phyloP scores from a whole-genome alignment of 805 yeast genomes.

The Yarrowia sp. region DNA sequence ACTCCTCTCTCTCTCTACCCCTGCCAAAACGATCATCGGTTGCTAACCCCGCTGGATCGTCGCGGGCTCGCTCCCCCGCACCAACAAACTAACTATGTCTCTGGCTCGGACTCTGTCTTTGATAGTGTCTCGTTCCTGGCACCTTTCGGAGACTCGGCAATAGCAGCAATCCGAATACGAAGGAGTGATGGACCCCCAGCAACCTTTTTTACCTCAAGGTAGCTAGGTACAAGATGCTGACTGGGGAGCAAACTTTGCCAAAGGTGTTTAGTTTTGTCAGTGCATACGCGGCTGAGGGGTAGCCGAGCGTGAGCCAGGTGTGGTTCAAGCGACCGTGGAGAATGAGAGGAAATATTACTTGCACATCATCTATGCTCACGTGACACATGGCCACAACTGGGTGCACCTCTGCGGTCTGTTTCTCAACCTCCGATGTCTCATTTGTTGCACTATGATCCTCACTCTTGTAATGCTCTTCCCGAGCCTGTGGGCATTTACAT shows the following conservation, averaged over 20 bases:
- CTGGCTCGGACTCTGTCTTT: not conserved
- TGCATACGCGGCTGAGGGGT: too few species aligned
- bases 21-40: not conserved
- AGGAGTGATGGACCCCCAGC: not conserved
- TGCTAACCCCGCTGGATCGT: not conserved
- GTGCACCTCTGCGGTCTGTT: too few species aligned
- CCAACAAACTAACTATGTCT: not conserved
- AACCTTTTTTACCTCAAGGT: not conserved
- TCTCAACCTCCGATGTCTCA: conserved; percentile 6
- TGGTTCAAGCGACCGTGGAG: too few species aligned
- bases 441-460: not conserved
- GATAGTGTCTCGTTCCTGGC: not conserved
- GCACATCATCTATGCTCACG: too few species aligned
- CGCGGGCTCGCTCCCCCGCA: not conserved
- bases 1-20: too few species aligned
- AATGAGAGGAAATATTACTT: too few species aligned
- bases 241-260: not conserved
- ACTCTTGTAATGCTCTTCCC: not conserved
- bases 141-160: conserved; percentile 17
- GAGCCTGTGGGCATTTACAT: not conserved
- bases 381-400: too few species aligned
- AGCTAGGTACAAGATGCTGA: not conserved
- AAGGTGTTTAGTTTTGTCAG: not conserved
- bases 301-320: too few species aligned
- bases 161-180: conserved; percentile 18